Base-by-base conservation (phyloP, 2,329 filamentous ascomycete species). In the Ceratocystiopsis minuta region DNA sequence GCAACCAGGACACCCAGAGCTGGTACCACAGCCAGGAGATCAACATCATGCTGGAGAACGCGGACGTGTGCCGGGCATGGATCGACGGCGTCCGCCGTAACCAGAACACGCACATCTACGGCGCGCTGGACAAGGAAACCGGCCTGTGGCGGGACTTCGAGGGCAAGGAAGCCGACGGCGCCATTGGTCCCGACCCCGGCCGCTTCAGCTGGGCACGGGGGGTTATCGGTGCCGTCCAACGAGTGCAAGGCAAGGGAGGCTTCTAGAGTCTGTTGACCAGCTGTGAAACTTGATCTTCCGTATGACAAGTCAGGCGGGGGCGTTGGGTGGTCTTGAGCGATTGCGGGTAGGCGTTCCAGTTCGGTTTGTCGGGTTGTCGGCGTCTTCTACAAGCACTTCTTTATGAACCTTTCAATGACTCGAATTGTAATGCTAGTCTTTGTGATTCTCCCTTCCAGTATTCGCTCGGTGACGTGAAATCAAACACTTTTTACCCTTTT, bases 1-100 rank as follows among this genome's bases (percentile, higher is more conserved):
- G 80, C 0, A 88, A 87, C 52, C 78, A 86, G 54, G 82, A 88
- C 50, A 86, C 81, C 2, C 82, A 88, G 57, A 75, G 69, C 16
- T 87, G 80, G 75, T 86, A 69, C 49, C 81, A 88, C 53, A 77
- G 70, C 42, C 80, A 86, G 55, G 82, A 88, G 55, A 68, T 81
- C 42, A 87, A 88, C 49, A 57, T 87, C 18, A 73, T 88, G 68
- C 59, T 86, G 6, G 81, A 88, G 47, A 78, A 70, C 16, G 51
- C 56, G 0, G 55, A 64, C 1, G 60, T 86, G 0, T 85, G 80
- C 50, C 54, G 53, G 28, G 64, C 62, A 32, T 84, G 79, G 79
- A 64, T 72, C 16, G 70, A 75, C 15, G 72, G 50, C 2, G 34
- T 59, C 41, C 42, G 50, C 16, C 47, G 57, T 43, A 80, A 80